Evolutionary conservation across 495 filamentous ascomycete species (phyloP), one percentile per base, ranked within the genome.

Genomic region (Lophiostoma macrostomum): DNA sequence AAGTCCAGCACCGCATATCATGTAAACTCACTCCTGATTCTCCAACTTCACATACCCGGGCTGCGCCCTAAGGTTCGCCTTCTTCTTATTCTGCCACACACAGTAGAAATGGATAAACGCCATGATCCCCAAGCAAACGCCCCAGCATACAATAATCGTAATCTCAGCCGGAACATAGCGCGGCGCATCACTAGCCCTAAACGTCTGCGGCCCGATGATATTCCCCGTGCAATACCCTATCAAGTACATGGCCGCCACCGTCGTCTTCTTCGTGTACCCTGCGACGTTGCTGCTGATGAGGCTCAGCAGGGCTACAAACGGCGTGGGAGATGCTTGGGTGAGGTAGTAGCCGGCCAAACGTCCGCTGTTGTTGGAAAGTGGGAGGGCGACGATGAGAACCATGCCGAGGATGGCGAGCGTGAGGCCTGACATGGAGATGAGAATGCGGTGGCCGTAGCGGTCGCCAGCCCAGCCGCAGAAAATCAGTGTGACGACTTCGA

Each of bases 261-360:
- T 87, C 0, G 84, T 87, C 67, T 87, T 87, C 71, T 87, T 87
- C 8, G 85, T 87, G 64, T 85, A 87, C 14, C 84, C 83, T 0
- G 83, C 81, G 5, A 87, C 78, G 54, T 88, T 87, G 18, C 76
- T 80, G 0, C 76, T 76, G 36, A 85, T 80, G 45, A 86, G 71
- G 1, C 80, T 77, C 46, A 84, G 70, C 0, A 69, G 67, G 35
- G 79, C 73, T 0, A 82, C 81, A 64, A 85, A 77, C 5, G 76
- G 76, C 13, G 79, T 83, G 1, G 84, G 73, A 42, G 67, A 72
- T 6, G 80, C 49, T 42, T 80, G 74, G 0, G 80, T 84, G 31
- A 86, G 68, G 61, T 86, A 86, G 63, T 83, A 84, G 1, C 81
- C 82, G 4, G 76, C 78, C 23, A 86, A 70, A 6, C 82, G 71